Evolutionary conservation across 768 basidiomycete species (phyloP).

Genomic region (Boletus sp.): DNA sequence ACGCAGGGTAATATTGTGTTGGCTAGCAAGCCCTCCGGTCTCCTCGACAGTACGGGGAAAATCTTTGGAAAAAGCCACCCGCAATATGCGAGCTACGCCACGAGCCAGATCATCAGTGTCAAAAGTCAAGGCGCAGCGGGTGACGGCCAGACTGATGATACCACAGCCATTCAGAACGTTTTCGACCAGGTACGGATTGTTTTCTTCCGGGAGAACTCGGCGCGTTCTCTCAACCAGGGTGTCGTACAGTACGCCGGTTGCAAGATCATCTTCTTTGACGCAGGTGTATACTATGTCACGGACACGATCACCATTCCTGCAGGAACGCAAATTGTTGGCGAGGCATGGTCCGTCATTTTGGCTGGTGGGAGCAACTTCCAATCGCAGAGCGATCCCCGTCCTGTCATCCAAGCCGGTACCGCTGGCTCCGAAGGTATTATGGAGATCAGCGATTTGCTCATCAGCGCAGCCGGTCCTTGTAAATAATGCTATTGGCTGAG

Average conservation of each 20-base stretch:
- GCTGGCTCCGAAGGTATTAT: conserved; percentile 46
- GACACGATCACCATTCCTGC: conserved; percentile 47
- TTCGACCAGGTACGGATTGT: conserved; percentile 46
- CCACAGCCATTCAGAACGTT: conserved; percentile 59
- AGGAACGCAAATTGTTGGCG: conserved; percentile 47
- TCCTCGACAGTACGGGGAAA: conserved; percentile 56
- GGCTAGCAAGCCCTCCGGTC: conserved; percentile 48
- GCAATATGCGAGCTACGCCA: conserved; percentile 60
- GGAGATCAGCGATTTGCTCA: conserved; percentile 65
- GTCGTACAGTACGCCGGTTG: conserved; percentile 56
- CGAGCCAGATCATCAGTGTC: conserved; percentile 66
- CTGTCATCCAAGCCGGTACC: conserved; percentile 45
- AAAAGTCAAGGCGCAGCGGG: conserved; percentile 68
- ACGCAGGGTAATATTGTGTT: conserved; percentile 46
- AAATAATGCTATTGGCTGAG: background rate
- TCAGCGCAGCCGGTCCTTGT: conserved; percentile 53
- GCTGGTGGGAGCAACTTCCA: conserved; percentile 43
- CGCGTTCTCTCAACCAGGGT: background rate
- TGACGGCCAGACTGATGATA: conserved; percentile 76
- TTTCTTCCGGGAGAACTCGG: background rate
- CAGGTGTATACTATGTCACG: conserved; percentile 49
- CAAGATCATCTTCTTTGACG: conserved; percentile 82
- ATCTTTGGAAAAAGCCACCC: conserved; percentile 65
- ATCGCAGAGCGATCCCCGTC: conserved; percentile 37
- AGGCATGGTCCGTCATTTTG: conserved; percentile 49